A percentile compares a stretch with the other conserved stretches of the same genome.
phyloP scores from a whole-genome alignment of 352 stramenopile species.

The Aphanomyces cochlioides region DNA sequence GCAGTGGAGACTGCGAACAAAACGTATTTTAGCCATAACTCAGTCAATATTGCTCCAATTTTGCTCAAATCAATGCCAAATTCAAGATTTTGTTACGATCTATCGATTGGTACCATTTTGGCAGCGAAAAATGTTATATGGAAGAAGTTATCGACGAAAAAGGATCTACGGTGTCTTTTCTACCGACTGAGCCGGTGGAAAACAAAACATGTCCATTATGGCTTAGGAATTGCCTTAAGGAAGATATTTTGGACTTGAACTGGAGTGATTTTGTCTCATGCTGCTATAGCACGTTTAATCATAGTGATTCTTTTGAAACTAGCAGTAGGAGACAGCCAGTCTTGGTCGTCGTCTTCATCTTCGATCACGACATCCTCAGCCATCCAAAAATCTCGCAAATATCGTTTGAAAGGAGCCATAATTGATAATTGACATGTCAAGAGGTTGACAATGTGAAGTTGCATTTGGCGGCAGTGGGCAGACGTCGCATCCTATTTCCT shows the following conservation, averaged over 20 bases:
- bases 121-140: slow-evolving; percentile 3
- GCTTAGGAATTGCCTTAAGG: slow-evolving; percentile 10
- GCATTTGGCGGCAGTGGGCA: slow-evolving; percentile 28
- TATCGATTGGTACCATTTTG: too few relatives aligned
- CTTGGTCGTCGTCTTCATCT: slow-evolving; percentile 7
- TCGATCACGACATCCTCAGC: slow-evolving; percentile 3
- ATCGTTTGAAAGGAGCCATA: slow-evolving; percentile 31
- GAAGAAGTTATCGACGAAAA: slow-evolving; percentile 13
- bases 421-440: slow-evolving; percentile 31
- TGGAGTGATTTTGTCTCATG: slow-evolving; percentile 15
- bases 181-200: not conserved
- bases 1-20: too few relatives aligned
- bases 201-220: not conserved
- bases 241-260: slow-evolving; percentile 6
- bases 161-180: not conserved
- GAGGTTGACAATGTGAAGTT: slow-evolving; percentile 28
- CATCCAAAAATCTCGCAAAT: slow-evolving; percentile 29
- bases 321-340: not conserved
- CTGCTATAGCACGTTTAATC: slow-evolving; percentile 28
- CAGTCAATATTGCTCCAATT: not conserved
- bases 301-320: slow-evolving; percentile 19
- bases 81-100: not conserved
- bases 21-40: slow-evolving; percentile 10
- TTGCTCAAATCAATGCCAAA: not conserved
- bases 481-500: slow-evolving; percentile 19